Percentiles rank a stretch among this genome's conserved stretches.
Conservation (phyloP, 2,329 filamentous ascomycete genomes). For the Atkinsonella texensis region DNA sequence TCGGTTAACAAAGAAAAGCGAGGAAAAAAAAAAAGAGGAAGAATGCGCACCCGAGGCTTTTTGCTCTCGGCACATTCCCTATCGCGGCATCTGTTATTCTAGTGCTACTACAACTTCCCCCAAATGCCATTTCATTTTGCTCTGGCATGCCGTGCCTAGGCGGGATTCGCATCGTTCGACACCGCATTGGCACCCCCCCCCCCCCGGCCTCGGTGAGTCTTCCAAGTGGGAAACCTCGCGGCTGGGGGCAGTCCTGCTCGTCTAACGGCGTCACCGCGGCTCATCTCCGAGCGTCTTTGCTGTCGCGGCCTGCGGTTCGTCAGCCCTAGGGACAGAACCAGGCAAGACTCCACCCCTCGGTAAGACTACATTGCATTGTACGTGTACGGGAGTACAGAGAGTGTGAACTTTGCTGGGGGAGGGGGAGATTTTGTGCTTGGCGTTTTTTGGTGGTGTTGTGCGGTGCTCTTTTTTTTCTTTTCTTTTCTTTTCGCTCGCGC, state of each 20-base stretch:
- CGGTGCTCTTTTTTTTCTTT: too few relatives aligned
- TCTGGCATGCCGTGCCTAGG: too few relatives aligned
- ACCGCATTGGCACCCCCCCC: background rate
- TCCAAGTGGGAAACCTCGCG: constrained; percentile 1
- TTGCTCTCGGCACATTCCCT: too few relatives aligned
- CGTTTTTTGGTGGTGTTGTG: too few relatives aligned
- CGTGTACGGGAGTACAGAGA: too few relatives aligned
- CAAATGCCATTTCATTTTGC: background rate
- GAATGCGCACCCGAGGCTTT: too few relatives aligned
- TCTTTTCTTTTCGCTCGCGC: background rate
- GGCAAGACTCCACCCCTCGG: background rate
- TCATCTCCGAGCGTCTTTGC: constrained; percentile 1
- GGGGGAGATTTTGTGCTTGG: too few relatives aligned
- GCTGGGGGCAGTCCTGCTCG: background rate
- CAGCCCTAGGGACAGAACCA: constrained; percentile 6
- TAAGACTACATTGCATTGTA: background rate
- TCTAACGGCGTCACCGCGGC: background rate
- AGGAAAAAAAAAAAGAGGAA: too few relatives aligned
- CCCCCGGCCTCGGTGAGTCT: background rate
- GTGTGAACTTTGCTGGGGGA: too few relatives aligned
- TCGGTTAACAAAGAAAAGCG: too few relatives aligned
- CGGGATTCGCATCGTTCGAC: background rate
- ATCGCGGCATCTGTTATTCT: too few relatives aligned
- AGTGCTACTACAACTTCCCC: background rate
- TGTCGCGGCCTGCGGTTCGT: constrained; percentile 4